Base-by-base conservation (phyloP, 257 asterid species). In the Lavandula angustifolia region DNA sequence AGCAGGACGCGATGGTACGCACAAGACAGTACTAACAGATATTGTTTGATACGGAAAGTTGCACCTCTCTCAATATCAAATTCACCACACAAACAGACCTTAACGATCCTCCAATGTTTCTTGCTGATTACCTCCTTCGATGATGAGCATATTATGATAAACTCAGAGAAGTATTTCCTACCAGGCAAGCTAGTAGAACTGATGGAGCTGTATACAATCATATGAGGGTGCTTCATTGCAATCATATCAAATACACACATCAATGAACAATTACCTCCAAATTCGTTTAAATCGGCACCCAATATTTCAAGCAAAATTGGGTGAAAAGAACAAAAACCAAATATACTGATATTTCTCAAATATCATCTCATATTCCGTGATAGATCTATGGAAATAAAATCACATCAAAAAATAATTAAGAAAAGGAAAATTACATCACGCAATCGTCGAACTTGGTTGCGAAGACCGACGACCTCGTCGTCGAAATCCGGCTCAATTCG, bases 401-500 rank as follows among this genome's bases (percentile, higher is more conserved):
- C 1, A 33, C 4, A 4, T 14, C 9, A 72, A 13, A 3, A 9
- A 29, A 22, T 8, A 8, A 38, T 1, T 29, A 4, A 51, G 27
- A 4, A 46, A 17, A 7, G 52, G 55, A 13, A 70, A 40, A 74
- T 70, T 79, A 88, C 98, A 60, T 81, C 82, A 56, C 92, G 88
- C 8, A 88, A 79, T 66, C 81, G 88, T 55, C 89, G 84, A 73
- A 91, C 98, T 88, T 91, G 96, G 61, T 76, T 81, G 66, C 94
- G 94, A 64, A 88, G 96, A 48, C 95, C 95, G 31, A 79, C 47
- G 76, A 92, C 89, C 80, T 87, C 95, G 5, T 82, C 90, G 11
- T 86, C 95, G 47, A 86, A 76, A 65, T 88, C 96, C 58, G 96
- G 95, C 73, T 91, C 98, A 35, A 91, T 88, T 54, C 89, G 82